Percentiles rank a stretch among this genome's conserved stretches.
Evolutionary conservation across 2,329 filamentous ascomycete genomes (phyloP).

Genomic region (Mariannaea sp.): DNA sequence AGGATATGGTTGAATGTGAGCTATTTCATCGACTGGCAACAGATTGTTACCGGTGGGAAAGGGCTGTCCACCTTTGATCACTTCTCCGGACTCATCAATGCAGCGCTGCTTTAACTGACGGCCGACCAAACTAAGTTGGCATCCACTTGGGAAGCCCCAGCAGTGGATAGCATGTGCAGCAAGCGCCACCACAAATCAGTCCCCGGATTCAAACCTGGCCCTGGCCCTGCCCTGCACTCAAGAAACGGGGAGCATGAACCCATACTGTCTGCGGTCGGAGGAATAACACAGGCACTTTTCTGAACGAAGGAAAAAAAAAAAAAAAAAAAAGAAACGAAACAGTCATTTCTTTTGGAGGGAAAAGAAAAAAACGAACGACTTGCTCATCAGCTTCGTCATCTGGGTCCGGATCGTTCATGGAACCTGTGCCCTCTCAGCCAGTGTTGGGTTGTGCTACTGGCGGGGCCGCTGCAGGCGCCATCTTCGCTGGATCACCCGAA

Average conservation of each 20-base stretch:
- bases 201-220: conserved; percentile 36
- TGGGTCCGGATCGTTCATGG: conserved; percentile 13
- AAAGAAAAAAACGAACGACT: background rate
- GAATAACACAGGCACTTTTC: conserved; percentile 3
- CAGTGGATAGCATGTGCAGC: conserved; percentile 38
- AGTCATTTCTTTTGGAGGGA: background rate
- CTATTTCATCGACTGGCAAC: conserved; percentile 13
- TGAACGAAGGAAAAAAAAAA: conserved; percentile 4
- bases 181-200: conserved; percentile 39
- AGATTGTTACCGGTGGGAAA: conserved; percentile 22
- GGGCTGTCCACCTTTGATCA: conserved; percentile 25
- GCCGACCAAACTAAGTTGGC: conserved; percentile 38
- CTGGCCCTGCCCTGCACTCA: conserved; percentile 26
- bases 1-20: conserved; percentile 7
- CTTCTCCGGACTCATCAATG: conserved; percentile 33
- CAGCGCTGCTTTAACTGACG: conserved; percentile 36
- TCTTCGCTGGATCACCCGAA: conserved; percentile 21
- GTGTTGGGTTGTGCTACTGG: conserved; percentile 21
- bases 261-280: conserved; percentile 16
- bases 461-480: conserved; percentile 31
- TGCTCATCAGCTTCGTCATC: background rate
- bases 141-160: conserved; percentile 41
- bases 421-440: conserved; percentile 22
- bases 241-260: conserved; percentile 15
- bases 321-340: background rate